phyloP scores from a whole-genome alignment of 2,329 filamentous ascomycete species.

The Xylaria sp. region DNA sequence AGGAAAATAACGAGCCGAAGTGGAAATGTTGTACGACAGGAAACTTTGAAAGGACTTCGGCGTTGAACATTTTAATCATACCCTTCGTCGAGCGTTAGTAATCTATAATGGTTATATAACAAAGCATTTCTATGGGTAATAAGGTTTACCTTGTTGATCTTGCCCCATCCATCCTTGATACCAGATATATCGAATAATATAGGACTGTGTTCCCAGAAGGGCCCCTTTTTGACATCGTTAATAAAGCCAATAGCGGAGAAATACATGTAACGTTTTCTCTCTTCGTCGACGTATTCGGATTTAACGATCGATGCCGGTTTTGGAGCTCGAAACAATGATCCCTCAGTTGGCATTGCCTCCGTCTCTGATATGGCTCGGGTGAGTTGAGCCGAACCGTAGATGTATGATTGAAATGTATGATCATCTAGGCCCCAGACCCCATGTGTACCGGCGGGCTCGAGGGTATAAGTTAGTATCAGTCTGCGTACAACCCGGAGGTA shows the following conservation, averaged over 20 bases:
- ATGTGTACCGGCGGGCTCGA: slow-evolving; percentile 95
- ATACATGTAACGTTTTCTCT: slow-evolving; percentile 82
- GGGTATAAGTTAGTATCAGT: slow-evolving; percentile 88
- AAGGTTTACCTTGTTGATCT: slow-evolving; percentile 82
- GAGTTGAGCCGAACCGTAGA: slow-evolving; percentile 93
- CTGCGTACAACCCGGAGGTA: slow-evolving; percentile 78
- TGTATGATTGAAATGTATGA: slow-evolving; percentile 92
- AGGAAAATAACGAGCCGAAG: slow-evolving; percentile 83
- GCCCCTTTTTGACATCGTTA: slow-evolving; percentile 93
- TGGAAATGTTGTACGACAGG: slow-evolving; percentile 97
- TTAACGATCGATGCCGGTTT: slow-evolving; percentile 77
- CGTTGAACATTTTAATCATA: slow-evolving; percentile 99
- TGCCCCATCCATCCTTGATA: slow-evolving; percentile 92
- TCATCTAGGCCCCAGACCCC: slow-evolving; percentile 99
- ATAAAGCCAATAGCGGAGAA: slow-evolving; percentile 97
- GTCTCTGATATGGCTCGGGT: slow-evolving; percentile 76
- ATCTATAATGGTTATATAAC: not conserved
- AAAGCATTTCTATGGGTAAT: not conserved
- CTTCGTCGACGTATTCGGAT: slow-evolving; percentile 69
- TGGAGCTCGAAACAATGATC: slow-evolving; percentile 78
- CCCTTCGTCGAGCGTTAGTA: slow-evolving; percentile 63
- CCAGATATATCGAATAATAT: slow-evolving; percentile 95
- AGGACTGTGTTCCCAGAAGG: slow-evolving; percentile 97
- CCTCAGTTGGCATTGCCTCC: slow-evolving; percentile 78
- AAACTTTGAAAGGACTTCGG: slow-evolving; percentile 95